Conservation (phyloP, 331 rosid species). For the Rosa hybrid region DNA sequence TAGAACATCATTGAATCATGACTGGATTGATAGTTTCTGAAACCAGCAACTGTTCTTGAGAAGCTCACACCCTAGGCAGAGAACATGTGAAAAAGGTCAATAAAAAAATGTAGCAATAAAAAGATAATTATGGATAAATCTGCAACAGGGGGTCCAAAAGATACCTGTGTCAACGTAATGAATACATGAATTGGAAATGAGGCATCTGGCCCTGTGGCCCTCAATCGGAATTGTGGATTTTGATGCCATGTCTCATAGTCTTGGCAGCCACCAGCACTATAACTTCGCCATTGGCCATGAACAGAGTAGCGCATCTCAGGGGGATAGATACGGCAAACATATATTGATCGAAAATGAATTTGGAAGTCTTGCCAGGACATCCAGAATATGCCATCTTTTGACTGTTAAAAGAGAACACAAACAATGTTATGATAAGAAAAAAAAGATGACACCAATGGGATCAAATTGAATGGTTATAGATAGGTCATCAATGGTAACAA, state of each 20-base stretch:
- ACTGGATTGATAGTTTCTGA: conserved; percentile 96
- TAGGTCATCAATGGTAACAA: not conserved
- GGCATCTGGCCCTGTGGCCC: conserved; percentile 95
- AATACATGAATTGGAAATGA: conserved; percentile 52
- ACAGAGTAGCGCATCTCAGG: conserved; percentile 94
- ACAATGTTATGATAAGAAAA: not conserved
- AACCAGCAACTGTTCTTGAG: conserved; percentile 96
- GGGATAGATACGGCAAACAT: conserved; percentile 95
- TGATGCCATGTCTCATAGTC: conserved; percentile 98
- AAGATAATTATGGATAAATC: not conserved
- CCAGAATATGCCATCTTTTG: conserved; percentile 98
- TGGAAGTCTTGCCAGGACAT: conserved; percentile 99
- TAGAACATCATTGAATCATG: conserved; percentile 97
- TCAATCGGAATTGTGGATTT: conserved; percentile 95
- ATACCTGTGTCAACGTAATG: conserved; percentile 92
- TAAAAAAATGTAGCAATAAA: not conserved
- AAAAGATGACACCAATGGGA: not conserved
- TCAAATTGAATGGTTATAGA: not conserved
- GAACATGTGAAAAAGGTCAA: conserved; percentile 19
- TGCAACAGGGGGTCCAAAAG: conserved; percentile 1
- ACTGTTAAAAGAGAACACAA: conserved; percentile 45
- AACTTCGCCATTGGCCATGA: conserved; percentile 97
- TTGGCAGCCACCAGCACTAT: conserved; percentile 99
- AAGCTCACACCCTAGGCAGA: conserved; percentile 88
- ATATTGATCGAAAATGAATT: conserved; percentile 95